Base-by-base conservation (phyloP, 129 eudicot genomes). In the Flaveria bidentis region DNA sequence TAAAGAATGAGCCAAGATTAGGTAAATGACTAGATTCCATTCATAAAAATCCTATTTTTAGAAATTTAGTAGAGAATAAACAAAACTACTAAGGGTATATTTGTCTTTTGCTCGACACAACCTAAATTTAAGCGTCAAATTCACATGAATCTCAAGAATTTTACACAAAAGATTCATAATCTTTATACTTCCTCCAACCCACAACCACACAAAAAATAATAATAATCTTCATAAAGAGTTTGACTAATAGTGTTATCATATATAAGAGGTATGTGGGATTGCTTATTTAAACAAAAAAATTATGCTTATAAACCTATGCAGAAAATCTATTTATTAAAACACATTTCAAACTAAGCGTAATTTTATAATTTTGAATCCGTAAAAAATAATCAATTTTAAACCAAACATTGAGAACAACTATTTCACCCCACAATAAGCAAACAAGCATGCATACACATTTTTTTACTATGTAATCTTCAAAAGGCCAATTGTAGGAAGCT, bases 161-260 rank as follows among this genome's bases (percentile, higher is more conserved):
- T 8, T 55, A 12, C 52, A 63, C 71, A 76, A 67, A 53, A 76
- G 67, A 13, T 22, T 67, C 74, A 41, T 67, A 67, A 76, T 67
- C 81, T 77, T 66, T 76, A 76, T 36, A 15, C 42, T 67, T 67
- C 67, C 26, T 20, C 74, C 41, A 36, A 36, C 22, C 58, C 46
- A 75, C 8, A 62, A 46, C 17, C 68, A 42, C 44, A 62, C 14
- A 16, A 28, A 57, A 57, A 0, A 57, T 0, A 20, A 20, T 57
- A 8, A 57, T 58, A 22, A 9, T 58, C 33, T 20, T 58, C 22
- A 10, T 22, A 22, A 57, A 57, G 64, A 22, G 64, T 57, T 57
- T 20, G 6, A 56, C 14, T 57, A 11, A 20, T 57, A 57, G n/a
- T 13, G 14, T 13, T 11, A 11, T 13, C 14, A 45, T 36, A 36